These are phyloP conservation scores for Cyclocybe aegerita DNA, from an alignment of 768 basidiomycete genomes.

Conservation along the genomic window DNA sequence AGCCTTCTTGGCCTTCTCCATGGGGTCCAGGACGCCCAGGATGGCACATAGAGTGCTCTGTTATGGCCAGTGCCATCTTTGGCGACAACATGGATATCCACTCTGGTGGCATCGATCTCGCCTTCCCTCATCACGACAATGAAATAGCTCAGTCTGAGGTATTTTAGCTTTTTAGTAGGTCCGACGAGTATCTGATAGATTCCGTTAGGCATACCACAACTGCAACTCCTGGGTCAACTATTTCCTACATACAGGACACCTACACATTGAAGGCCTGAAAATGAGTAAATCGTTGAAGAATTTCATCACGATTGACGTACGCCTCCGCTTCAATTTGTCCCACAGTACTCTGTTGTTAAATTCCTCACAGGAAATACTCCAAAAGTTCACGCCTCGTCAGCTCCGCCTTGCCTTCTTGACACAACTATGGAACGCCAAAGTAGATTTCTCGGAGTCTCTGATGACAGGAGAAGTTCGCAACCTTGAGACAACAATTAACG, in stretches of 20 bases:
- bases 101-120: conserved; percentile 93
- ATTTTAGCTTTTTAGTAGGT: conserved; percentile 13
- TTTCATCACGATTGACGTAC: conserved; percentile 93
- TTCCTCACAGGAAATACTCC: conserved; percentile 71
- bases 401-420: conserved; percentile 88
- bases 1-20: conserved; percentile 94
- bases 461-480: conserved; percentile 89
- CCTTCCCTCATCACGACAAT: conserved; percentile 99
- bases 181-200: conserved; percentile 5
- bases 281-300: conserved; percentile 99
- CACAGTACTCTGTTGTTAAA: neutral
- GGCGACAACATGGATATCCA: conserved; percentile 96
- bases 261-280: conserved; percentile 97
- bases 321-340: conserved; percentile 21
- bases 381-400: conserved; percentile 82
- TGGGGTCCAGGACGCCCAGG: conserved; percentile 97
- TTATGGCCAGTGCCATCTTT: conserved; percentile 92
- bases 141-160: conserved; percentile 98
- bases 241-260: conserved; percentile 96
- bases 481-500: conserved; percentile 83
- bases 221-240: conserved; percentile 97
- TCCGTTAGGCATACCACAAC: conserved; percentile 82
- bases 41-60: conserved; percentile 99
- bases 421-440: conserved; percentile 88
- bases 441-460: conserved; percentile 90